phyloP scores from a whole-genome alignment of 1,139 yeast genomes.

The Debaryomyces subglobosus region DNA sequence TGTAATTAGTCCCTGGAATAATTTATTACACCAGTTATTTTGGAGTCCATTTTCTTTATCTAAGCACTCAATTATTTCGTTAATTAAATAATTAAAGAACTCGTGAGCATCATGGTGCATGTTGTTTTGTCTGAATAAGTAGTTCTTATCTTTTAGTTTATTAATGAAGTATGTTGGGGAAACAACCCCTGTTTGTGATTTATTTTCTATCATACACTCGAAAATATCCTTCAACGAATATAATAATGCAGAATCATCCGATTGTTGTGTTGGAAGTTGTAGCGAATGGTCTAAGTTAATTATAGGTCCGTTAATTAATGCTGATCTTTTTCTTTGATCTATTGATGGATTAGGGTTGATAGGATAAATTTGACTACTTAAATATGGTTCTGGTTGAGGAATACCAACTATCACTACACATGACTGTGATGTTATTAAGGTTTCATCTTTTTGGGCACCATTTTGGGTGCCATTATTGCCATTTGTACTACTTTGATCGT shows the following conservation, averaged over 20 bases:
- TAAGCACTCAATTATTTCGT: slow-evolving; percentile 75
- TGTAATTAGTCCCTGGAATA: slow-evolving; percentile 84
- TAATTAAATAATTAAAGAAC: slow-evolving; percentile 82
- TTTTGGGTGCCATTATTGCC: slow-evolving; percentile 12
- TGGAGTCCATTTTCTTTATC: slow-evolving; percentile 40
- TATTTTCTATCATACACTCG: slow-evolving; percentile 78
- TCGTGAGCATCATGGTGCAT: slow-evolving; percentile 99
- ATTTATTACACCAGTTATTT: slow-evolving; percentile 61
- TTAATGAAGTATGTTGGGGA: slow-evolving; percentile 78
- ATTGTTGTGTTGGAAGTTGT: slow-evolving; percentile 41
- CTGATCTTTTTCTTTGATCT: slow-evolving; percentile 80
- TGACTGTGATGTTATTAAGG: slow-evolving; percentile 21
- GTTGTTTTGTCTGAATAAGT: slow-evolving; percentile 74
- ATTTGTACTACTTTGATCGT: slow-evolving; percentile 19
- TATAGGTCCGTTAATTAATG: slow-evolving; percentile 82
- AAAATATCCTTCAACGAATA: slow-evolving; percentile 83
- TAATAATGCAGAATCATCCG: slow-evolving; percentile 58
- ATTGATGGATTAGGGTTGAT: slow-evolving; percentile 57
- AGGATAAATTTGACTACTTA: slow-evolving; percentile 42
- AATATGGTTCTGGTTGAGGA: slow-evolving; percentile 44
- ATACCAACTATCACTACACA: slow-evolving; percentile 47
- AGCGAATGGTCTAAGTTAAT: slow-evolving; percentile 74
- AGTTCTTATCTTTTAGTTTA: slow-evolving; percentile 78
- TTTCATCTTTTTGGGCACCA: slow-evolving; percentile 20
- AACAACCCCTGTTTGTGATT: slow-evolving; percentile 75